Base-by-base conservation (phyloP, 73 alveolate species). In the Paramecium primaurelia region DNA sequence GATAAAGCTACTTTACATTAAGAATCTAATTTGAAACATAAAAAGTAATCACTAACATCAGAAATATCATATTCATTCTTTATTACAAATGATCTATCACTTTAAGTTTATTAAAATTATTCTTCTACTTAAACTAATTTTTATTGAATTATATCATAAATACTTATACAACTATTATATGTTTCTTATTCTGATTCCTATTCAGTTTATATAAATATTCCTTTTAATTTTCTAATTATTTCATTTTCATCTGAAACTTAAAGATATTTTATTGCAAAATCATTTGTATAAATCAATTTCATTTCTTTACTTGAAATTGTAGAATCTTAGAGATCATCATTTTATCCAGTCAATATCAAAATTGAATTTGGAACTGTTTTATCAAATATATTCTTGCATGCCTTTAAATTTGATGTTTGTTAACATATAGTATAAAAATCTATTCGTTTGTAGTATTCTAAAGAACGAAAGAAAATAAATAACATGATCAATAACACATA, bases 361-460 rank as follows among this genome's bases (percentile, higher is more conserved):
- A 80, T 80, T 32, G 91, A 80, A 80, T 80, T 80, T 2, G 91
- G 91, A 12, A 80, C 91, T n/a, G 91, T 80, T 47, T 80, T 80
- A 80, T 80, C 91, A 22, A 80, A 80, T 2, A 80, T 80, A 80
- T 80, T 80, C 11, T 80, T 80, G 73, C 91, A 80, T n/a, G 91
- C 91, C 20, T 80, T 59, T 38, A 80, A 49, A 49, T 80, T 80
- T 6, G 91, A 80, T 1, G 91, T 80, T 14, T 80, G 45, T 22
- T 80, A 18, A 22, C 73, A 40, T n/a, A 80, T 80, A 12, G 22
- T 14, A 36, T 80, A 80, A 22, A 45, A 80, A 47, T 80, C 91
- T 6, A 80, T 25, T 47, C 91, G 45, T 47, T 42, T 80, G 34
- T 80, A 80, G 12, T 22, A 49, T 44, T 80, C 91, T 40, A 80